A percentile compares a stretch with the other conserved stretches of the same genome.
Conservation (phyloP, 2,329 filamentous ascomycete species). For the Ilyonectria mors-panacis region DNA sequence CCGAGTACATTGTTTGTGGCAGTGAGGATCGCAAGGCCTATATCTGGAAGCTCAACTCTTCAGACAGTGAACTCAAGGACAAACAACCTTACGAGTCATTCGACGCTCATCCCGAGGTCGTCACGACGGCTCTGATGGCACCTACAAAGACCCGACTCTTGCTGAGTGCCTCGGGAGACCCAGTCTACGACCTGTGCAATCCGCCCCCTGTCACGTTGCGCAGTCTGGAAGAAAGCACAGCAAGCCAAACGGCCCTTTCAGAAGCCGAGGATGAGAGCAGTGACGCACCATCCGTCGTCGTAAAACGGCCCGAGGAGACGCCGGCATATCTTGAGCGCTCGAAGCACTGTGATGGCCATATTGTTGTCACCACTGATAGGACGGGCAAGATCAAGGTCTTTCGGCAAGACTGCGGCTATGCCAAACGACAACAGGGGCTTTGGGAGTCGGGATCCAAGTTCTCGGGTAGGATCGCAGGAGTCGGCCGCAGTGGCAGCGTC, state of each 20-base stretch:
- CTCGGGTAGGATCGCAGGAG: conserved; percentile 76
- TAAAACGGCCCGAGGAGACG: conserved; percentile 73
- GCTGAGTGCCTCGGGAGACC: conserved; percentile 86
- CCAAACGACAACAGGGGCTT: conserved; percentile 81
- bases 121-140: conserved; percentile 90
- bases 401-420: conserved; percentile 90
- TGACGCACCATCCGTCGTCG: conserved; percentile 45
- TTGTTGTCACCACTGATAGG: conserved; percentile 92
- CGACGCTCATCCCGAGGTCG: conserved; percentile 89
- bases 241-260: conserved; percentile 58
- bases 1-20: conserved; percentile 88
- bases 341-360: conserved; percentile 85
- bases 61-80: conserved; percentile 78
- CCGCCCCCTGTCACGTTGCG: conserved; percentile 89
- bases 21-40: conserved; percentile 93
- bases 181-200: conserved; percentile 97
- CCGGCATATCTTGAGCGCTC: conserved; percentile 84
- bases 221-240: conserved; percentile 75
- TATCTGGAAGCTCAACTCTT: conserved; percentile 77
- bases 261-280: conserved; percentile 53
- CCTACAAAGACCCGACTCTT: conserved; percentile 83
- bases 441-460: conserved; percentile 86
- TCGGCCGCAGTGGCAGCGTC: conserved; percentile 72
- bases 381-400: conserved; percentile 94
- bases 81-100: conserved; percentile 91